phyloP scores from a whole-genome alignment of 2,329 filamentous ascomycete genomes.

The Fusarium oxysporum region DNA sequence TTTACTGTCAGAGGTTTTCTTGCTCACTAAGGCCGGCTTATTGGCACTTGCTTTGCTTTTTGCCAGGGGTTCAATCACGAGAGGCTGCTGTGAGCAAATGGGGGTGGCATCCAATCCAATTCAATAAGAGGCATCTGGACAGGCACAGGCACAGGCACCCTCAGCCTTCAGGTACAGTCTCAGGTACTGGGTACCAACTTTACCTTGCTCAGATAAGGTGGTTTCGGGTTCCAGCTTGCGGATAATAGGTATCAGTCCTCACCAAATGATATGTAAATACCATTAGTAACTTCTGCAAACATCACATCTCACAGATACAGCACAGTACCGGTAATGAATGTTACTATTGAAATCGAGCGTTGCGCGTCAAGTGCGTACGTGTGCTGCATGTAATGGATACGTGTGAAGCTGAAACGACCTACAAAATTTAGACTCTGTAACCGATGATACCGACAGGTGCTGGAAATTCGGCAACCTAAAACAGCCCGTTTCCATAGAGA shows the following conservation, averaged over 20 bases:
- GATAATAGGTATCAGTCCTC: not conserved
- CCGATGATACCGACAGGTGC: not conserved
- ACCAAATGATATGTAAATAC: not conserved
- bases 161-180: not conserved
- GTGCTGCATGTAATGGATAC: not conserved
- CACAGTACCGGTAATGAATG: not conserved
- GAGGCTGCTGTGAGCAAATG: slow-evolving; percentile 11
- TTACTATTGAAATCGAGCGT: not conserved
- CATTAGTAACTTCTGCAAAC: not conserved
- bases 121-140: slow-evolving; percentile 2
- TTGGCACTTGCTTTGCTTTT: not conserved
- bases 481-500: slow-evolving; percentile 2
- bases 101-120: slow-evolving; percentile 1
- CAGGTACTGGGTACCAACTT: not conserved
- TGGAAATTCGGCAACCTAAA: slow-evolving; percentile 15
- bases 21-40: not conserved
- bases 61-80: slow-evolving; percentile 19
- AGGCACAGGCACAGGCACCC: slow-evolving; percentile 5
- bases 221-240: not conserved
- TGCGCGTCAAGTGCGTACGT: slow-evolving; percentile 20
- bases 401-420: slow-evolving; percentile 34
- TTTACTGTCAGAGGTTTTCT: not conserved
- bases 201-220: not conserved
- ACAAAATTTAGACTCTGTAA: slow-evolving; percentile 16
- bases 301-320: not conserved